phyloP scores from a whole-genome alignment of 371 early-diverging fungal species.

The Mucor irregularis region DNA sequence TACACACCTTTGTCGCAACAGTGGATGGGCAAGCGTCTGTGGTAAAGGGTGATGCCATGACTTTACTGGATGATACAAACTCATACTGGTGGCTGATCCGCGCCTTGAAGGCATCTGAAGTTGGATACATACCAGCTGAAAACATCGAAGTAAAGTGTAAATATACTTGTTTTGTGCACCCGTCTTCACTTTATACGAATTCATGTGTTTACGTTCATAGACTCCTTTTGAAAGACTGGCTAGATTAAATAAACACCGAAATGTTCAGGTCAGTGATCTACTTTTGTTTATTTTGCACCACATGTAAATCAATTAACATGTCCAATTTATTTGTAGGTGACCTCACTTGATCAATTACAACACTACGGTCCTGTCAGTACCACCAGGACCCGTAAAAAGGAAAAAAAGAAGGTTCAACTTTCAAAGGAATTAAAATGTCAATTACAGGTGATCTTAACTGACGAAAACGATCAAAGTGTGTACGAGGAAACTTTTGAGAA shows the following conservation, averaged over 20 bases:
- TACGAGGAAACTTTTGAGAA: conserved; percentile 25
- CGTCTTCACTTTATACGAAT: too few relatives aligned
- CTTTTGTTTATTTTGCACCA: not conserved
- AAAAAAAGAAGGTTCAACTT: conserved; percentile 23
- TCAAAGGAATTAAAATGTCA: conserved; percentile 28
- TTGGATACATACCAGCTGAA: conserved; percentile 96
- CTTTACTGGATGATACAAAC: conserved; percentile 90
- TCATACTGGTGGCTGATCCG: conserved; percentile 97
- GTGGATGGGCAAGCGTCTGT: conserved; percentile 95
- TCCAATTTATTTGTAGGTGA: conserved; percentile 25
- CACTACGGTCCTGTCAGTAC: conserved; percentile 18
- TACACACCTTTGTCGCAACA: conserved; percentile 92
- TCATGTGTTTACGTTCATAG: conserved; percentile 41
- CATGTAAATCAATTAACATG: not conserved
- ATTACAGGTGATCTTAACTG: conserved; percentile 27
- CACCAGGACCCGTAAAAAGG: not conserved
- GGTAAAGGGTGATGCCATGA: conserved; percentile 83
- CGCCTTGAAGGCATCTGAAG: conserved; percentile 81
- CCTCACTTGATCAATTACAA: conserved; percentile 32
- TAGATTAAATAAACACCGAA: conserved; percentile 81
- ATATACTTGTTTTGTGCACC: too few relatives aligned
- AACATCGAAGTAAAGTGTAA: conserved; percentile 79
- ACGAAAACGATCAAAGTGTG: conserved; percentile 8
- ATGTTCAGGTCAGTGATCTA: conserved; percentile 53
- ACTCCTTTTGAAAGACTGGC: conserved; percentile 89